Evolutionary conservation across 306 rosid genomes (phyloP).

Genomic region (Sicyos baderoa): DNA sequence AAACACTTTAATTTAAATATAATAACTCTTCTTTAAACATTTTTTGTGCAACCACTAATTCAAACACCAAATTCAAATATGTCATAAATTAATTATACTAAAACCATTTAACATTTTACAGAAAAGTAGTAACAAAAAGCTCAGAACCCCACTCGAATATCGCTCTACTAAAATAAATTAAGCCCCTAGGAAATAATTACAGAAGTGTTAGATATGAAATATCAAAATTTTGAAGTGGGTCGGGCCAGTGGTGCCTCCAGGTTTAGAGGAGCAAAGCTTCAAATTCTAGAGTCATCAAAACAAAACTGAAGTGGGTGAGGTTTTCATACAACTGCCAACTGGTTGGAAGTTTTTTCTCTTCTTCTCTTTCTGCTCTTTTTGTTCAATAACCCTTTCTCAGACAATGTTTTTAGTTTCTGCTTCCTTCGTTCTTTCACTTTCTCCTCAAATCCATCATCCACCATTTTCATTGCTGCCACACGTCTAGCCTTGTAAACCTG

Average conservation of each 20-base stretch:
- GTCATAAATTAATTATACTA: too few relatives aligned
- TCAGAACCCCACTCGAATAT: too few relatives aligned
- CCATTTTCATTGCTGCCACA: constrained; percentile 70
- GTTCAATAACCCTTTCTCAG: constrained; percentile 60
- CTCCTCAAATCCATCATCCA: constrained; percentile 76
- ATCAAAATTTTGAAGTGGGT: neutral
- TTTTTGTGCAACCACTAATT: too few relatives aligned
- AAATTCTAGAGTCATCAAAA: too few relatives aligned
- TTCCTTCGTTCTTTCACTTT: constrained; percentile 59
- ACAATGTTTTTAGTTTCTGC: constrained; percentile 49
- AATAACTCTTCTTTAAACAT: too few relatives aligned
- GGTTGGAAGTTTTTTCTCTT: constrained; percentile 27
- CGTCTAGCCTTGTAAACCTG: constrained; percentile 56
- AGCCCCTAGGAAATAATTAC: neutral
- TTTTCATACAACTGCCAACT: constrained; percentile 1
- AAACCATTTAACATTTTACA: too few relatives aligned
- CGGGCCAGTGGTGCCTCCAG: too few relatives aligned
- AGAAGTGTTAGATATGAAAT: neutral
- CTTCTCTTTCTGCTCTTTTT: constrained; percentile 45
- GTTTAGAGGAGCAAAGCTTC: too few relatives aligned
- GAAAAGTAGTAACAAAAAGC: too few relatives aligned
- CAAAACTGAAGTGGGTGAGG: neutral
- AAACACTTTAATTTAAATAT: too few relatives aligned
- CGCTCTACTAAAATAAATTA: neutral
- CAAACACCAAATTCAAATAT: too few relatives aligned